Evolutionary conservation across 495 filamentous ascomycete species (phyloP).

Genomic region (Baudoinia panamericana): DNA sequence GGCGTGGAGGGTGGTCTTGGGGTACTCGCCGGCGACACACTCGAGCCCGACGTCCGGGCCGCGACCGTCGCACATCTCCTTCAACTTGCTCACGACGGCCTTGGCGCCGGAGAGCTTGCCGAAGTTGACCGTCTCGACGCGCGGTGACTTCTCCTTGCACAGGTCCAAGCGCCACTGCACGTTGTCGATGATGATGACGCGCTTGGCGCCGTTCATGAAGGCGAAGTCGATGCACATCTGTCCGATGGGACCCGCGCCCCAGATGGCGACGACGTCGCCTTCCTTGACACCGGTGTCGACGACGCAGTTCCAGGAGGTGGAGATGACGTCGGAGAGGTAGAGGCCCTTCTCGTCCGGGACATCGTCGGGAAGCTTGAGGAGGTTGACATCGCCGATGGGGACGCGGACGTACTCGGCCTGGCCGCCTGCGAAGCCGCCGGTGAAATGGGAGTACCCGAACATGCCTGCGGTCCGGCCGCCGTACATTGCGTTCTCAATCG

Average conservation of each 20-base stretch:
- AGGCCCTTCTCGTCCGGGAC: slow-evolving; percentile 82
- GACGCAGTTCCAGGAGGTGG: slow-evolving; percentile 68
- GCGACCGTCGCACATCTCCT: slow-evolving; percentile 51
- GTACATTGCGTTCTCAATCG: slow-evolving; percentile 54
- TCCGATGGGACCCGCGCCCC: slow-evolving; percentile 64
- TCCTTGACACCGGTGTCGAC: slow-evolving; percentile 73
- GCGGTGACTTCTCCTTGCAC: slow-evolving; percentile 49
- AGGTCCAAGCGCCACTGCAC: slow-evolving; percentile 65
- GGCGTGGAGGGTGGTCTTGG: slow-evolving; percentile 71
- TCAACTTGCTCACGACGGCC: slow-evolving; percentile 55
- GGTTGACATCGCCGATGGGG: slow-evolving; percentile 69
- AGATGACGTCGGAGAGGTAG: slow-evolving; percentile 67
- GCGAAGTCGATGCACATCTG: slow-evolving; percentile 68
- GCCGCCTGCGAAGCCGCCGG: slow-evolving; percentile 78
- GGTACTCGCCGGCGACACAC: slow-evolving; percentile 73
- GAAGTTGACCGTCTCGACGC: slow-evolving; percentile 48
- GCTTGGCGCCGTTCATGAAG: slow-evolving; percentile 54
- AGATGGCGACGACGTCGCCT: slow-evolving; percentile 70
- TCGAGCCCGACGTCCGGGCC: slow-evolving; percentile 73
- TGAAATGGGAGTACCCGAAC: slow-evolving; percentile 67
- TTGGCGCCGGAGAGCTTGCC: slow-evolving; percentile 38
- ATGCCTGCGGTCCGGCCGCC: slow-evolving; percentile 51
- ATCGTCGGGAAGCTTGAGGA: slow-evolving; percentile 63
- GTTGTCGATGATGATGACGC: slow-evolving; percentile 71
- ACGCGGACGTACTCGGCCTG: slow-evolving; percentile 83